Base-by-base conservation (phyloP, 164 flowering plant species). In the Umbilicus rupestris region DNA sequence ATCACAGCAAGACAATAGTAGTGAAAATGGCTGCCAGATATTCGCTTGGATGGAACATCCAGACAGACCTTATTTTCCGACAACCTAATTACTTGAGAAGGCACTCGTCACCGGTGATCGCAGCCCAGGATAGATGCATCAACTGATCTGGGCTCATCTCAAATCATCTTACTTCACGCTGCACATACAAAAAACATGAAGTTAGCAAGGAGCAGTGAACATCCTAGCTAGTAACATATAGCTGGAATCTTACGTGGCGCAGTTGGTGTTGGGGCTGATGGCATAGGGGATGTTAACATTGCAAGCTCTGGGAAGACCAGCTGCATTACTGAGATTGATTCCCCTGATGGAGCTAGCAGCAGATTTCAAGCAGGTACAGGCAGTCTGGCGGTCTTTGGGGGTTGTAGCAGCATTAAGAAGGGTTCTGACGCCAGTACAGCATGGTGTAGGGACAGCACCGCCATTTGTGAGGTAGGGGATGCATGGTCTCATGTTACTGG, bases 231-330 rank as follows among this genome's bases (percentile, higher is more conserved):
- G 26, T 7, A 30, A 57, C 0, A 57, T 3, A 24, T 35, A 29
- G 41, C 20, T n/a, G 22, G n/a, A 30, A 30, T 2, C 44, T 33
- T 46, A 65, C 67, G 19, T 65, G 39, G 47, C 33, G 58, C 67
- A 65, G 67, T 65, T 31, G 35, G 67, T 65, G 55, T 20, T 44
- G 39, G 57, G 67, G 39, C 67, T 65, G 39, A 65, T 65, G 55
- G 47, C 19, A 17, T 65, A 65, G 1, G 67, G 67, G 30, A 65
- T 44, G 35, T 8, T 65, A 31, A 65, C 67, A 46, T 41, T 41
- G 35, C 67, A 65, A 30, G 47, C 50, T 8, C 39, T 11, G 3
- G 67, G 67, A 16, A 65, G 55, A 17, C 67, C 57, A 44, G 39
- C 57, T 9, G 67, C 67, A 15, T 28, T 19, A 14, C 41, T 3